A percentile compares a stretch with the other conserved stretches of the same genome.
Evolutionary conservation across 108 stramenopile genomes (phyloP).

Genomic region (Conticribra guillardii): DNA sequence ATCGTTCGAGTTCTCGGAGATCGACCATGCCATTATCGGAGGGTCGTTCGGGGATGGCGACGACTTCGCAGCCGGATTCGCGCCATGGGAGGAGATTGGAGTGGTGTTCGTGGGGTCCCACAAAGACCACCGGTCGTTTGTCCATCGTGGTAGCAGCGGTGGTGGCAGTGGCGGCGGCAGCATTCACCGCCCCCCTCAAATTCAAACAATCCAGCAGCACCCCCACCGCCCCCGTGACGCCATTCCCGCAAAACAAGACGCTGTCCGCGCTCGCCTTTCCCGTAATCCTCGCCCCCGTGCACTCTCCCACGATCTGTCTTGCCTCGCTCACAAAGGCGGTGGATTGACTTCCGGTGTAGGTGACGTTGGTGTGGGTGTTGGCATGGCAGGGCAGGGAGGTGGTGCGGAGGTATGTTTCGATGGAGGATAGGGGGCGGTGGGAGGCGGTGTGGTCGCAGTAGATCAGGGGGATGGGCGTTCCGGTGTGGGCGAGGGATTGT

Average conservation of each 20-base stretch:
- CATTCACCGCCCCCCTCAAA: slow-evolving; percentile 16
- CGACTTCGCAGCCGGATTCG: slow-evolving; percentile 86
- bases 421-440: slow-evolving; percentile 69
- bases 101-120: slow-evolving; percentile 97
- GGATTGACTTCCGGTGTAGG: slow-evolving; percentile 85
- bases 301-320: slow-evolving; percentile 89
- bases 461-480: slow-evolving; percentile 67
- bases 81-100: slow-evolving; percentile 97
- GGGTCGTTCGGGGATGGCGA: slow-evolving; percentile 58
- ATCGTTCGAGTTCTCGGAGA: slow-evolving; percentile 67
- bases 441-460: slow-evolving; percentile 90
- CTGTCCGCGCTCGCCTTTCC: slow-evolving; percentile 88
- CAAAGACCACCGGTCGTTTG: slow-evolving; percentile 80
- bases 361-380: slow-evolving; percentile 94
- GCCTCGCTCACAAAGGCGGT: slow-evolving; percentile 93
- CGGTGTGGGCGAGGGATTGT: slow-evolving; percentile 14
- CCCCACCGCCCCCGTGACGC: slow-evolving; percentile 92
- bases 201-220: slow-evolving; percentile 76
- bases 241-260: slow-evolving; percentile 95
- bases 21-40: slow-evolving; percentile 60
- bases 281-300: slow-evolving; percentile 82
- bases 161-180: not conserved
- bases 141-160: not conserved
- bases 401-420: slow-evolving; percentile 69
- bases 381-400: slow-evolving; percentile 88